These are phyloP conservation scores for Diaporthe humulicola DNA, from an alignment of 2,329 filamentous ascomycete genomes.

Conservation along the genomic window DNA sequence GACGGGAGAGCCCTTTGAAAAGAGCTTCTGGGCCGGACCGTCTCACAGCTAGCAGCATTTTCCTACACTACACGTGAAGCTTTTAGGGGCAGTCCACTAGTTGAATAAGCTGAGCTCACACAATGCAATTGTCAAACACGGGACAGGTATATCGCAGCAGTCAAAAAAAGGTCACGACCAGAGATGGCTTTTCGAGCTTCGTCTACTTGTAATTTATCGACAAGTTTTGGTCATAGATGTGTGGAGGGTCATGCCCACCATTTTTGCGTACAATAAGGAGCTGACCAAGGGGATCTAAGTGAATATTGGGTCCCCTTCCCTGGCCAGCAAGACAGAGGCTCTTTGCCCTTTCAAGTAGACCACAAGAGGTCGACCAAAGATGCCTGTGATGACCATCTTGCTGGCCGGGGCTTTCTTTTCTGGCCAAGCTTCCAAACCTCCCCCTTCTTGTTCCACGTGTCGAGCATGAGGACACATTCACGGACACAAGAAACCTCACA, in stretches of 20 bases:
- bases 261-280: neutral
- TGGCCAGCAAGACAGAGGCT: neutral
- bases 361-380: neutral
- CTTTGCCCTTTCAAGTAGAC: neutral
- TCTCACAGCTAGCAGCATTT: neutral
- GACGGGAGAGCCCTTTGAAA: neutral
- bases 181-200: neutral
- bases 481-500: neutral
- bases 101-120: neutral
- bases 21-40: neutral
- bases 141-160: neutral
- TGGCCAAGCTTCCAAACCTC: neutral
- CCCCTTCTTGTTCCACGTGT: neutral
- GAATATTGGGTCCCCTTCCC: neutral
- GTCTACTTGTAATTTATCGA: conserved; percentile 5
- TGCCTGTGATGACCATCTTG: neutral
- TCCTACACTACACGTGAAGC: neutral
- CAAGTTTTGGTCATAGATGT: conserved; percentile 9
- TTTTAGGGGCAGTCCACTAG: neutral
- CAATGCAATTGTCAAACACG: neutral
- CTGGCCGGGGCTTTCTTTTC: neutral
- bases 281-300: neutral
- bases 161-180: neutral
- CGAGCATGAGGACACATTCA: neutral
- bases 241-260: conserved; percentile 8